These are phyloP conservation scores for Annona cherimola DNA, from an alignment of 164 flowering plant genomes.

Conservation along the genomic window DNA sequence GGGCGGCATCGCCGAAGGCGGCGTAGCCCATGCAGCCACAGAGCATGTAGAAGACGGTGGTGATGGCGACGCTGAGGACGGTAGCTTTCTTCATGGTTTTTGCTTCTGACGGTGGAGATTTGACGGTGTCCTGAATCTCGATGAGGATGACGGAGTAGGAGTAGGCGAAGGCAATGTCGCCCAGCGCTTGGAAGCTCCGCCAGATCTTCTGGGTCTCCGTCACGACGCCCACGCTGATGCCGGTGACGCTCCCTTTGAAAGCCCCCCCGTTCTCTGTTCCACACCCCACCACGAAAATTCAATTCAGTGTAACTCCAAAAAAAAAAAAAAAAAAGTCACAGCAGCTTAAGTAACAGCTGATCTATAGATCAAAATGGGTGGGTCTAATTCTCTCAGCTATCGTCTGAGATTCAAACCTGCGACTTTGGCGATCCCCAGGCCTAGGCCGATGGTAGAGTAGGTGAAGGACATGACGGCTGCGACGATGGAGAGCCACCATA, in stretches of 20 bases:
- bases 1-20: slow-evolving; percentile 53
- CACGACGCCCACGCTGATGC: slow-evolving; percentile 47
- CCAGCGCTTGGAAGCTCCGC: slow-evolving; percentile 71
- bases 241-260: slow-evolving; percentile 52
- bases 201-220: slow-evolving; percentile 49
- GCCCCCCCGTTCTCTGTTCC: slow-evolving; percentile 30
- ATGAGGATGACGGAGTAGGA: slow-evolving; percentile 54
- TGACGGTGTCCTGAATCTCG: slow-evolving; percentile 62
- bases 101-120: slow-evolving; percentile 53
- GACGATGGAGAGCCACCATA: slow-evolving; percentile 25
- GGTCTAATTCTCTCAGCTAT: neutral
- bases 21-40: slow-evolving; percentile 77
- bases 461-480: slow-evolving; percentile 33
- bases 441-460: slow-evolving; percentile 25
- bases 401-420: slow-evolving; percentile 20
- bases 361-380: neutral
- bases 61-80: slow-evolving; percentile 32
- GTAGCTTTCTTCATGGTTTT: slow-evolving; percentile 64
- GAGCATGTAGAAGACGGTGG: slow-evolving; percentile 54
- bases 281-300: neutral
- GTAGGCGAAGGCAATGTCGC: slow-evolving; percentile 70
- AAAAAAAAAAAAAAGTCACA: neutral
- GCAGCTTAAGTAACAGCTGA: neutral
- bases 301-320: too few relatives aligned
- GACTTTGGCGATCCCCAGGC: slow-evolving; percentile 32